Percentiles rank a stretch among this genome's conserved stretches.
phyloP scores from a whole-genome alignment of 257 asterid species.

The Solanum pennellii region DNA sequence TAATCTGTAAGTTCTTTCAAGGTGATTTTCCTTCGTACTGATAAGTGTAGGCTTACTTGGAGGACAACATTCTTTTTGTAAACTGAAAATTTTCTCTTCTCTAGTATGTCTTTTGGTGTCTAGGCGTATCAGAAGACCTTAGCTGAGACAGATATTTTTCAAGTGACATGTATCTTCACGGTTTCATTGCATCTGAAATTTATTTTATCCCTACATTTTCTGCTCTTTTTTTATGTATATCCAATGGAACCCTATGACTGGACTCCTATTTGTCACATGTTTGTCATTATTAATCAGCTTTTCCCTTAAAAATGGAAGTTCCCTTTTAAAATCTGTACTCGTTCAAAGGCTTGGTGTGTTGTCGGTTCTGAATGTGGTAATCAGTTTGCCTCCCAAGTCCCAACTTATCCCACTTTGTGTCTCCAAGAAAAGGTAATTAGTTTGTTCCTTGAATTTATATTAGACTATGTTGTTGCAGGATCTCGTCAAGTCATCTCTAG shows the following conservation, averaged over 20 bases:
- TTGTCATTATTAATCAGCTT: not conserved
- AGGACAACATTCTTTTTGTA: not conserved
- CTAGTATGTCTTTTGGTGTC: not conserved
- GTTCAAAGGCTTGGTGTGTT: not conserved
- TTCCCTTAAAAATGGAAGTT: not conserved
- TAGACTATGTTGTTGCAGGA: slow-evolving; percentile 35
- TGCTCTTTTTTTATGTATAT: not conserved
- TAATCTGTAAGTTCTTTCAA: not conserved
- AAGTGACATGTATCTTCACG: not conserved
- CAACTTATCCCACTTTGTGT: not conserved
- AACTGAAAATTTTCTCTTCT: not conserved
- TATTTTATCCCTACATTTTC: not conserved
- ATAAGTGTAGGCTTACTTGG: not conserved
- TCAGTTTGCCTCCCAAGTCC: not conserved
- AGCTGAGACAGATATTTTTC: not conserved
- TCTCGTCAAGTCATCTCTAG: slow-evolving; percentile 45
- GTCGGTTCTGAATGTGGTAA: not conserved
- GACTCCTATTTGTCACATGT: not conserved
- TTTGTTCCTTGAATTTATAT: not conserved
- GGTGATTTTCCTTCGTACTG: not conserved
- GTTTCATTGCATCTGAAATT: not conserved
- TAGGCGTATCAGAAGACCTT: not conserved
- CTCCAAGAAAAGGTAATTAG: not conserved
- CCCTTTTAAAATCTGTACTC: not conserved
- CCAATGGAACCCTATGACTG: not conserved